Conservation (phyloP, 306 rosid species). For the Astragalus membranaceus region DNA sequence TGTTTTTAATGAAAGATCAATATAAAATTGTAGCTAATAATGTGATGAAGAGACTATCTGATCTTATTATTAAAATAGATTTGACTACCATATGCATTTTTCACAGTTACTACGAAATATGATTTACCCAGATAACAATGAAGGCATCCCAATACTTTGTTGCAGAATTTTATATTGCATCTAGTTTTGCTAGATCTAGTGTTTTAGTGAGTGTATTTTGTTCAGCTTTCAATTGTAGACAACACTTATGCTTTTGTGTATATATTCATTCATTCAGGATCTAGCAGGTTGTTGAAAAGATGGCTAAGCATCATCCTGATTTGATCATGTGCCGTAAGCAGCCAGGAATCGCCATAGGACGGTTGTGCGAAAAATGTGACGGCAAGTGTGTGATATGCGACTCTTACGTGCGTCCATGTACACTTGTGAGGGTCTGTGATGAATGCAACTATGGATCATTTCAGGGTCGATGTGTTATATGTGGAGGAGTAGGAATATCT, state of each 20-base stretch:
- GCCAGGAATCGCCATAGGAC: conserved; percentile 81
- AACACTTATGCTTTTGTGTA: background rate
- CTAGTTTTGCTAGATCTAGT: background rate
- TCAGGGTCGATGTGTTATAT: conserved; percentile 79
- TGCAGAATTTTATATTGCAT: background rate
- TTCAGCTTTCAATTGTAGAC: background rate
- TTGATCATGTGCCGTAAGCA: conserved; percentile 89
- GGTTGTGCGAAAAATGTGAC: conserved; percentile 83
- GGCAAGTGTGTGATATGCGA: conserved; percentile 87
- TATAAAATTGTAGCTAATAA: background rate
- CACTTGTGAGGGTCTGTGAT: conserved; percentile 79
- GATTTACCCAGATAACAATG: background rate
- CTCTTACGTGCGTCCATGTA: conserved; percentile 85
- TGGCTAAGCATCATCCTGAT: conserved; percentile 95
- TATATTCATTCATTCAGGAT: background rate
- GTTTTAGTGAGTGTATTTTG: background rate
- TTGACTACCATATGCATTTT: background rate
- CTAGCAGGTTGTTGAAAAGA: conserved; percentile 29
- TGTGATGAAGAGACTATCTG: background rate
- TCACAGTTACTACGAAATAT: background rate
- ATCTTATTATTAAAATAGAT: background rate
- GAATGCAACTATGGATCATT: conserved; percentile 86
- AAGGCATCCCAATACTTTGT: background rate
- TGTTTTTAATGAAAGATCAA: background rate
- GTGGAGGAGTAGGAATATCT: conserved; percentile 89